Evolutionary conservation across 1,284 basidiomycete species (phyloP), one percentile per base, ranked within the genome.

Genomic region (Leccinum solheimii): DNA sequence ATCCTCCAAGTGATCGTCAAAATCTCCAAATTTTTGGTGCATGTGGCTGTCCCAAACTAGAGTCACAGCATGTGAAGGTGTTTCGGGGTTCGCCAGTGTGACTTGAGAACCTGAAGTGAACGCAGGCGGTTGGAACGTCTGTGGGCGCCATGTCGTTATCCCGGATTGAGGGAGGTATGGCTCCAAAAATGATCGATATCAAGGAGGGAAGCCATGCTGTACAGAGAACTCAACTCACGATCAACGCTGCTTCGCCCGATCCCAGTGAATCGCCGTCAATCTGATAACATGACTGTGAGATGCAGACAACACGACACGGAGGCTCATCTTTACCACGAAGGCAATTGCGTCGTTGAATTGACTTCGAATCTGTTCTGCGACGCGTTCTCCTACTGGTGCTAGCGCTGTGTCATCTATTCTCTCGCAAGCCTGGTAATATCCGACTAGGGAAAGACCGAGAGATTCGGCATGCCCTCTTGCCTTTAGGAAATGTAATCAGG

Each of bases 1-100:
- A 72, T 91, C 86, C 71, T 90, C 90, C 56, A 92, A 71, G 75
- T 92, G 88, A 65, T 91, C 90, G 64, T 92, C 90, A 64, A 91
- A 92, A 70, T 92, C 90, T 5, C 85, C 86, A 58, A 92, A 85
- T 50, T 80, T 78, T 61, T 80, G 73, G 58, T 86, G 84, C 59
- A 80, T 70, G 36, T 76, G 77, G 45, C 77, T 69, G 55, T 85
- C 79, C 32, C 76, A 78, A 16, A 88, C 83, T 0, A 84, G 75
- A 10, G 72, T 66, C 7, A 83, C 69, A 0, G 86, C 83, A 21
- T 76, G 79, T 4, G 69, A 64, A 1, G 86, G 83, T 4, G 81
- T 68, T 19, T 78, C 74, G 1, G 77, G 65, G 5, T 80, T 77
- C 3, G 72, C 72, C 34, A 90, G 69, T 57, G 78, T 77, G 67